Conservation (phyloP, 2,329 filamentous ascomycete genomes). For the Ophiobolus disseminans region DNA sequence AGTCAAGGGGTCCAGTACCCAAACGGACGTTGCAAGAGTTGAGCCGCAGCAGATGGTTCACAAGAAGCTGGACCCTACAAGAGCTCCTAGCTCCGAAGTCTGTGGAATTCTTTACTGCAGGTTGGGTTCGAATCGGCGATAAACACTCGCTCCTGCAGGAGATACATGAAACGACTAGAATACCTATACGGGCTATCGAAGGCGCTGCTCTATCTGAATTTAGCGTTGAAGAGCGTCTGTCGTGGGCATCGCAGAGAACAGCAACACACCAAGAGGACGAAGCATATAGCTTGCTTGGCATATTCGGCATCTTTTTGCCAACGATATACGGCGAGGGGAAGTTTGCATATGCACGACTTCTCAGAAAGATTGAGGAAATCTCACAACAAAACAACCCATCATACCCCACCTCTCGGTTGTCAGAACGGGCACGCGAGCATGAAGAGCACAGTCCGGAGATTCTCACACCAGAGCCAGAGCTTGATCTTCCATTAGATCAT, state of each 20-base stretch:
- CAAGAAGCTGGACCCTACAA: too few relatives aligned
- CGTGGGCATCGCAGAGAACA: neutral
- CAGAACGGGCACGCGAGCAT: too few relatives aligned
- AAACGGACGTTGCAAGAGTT: neutral
- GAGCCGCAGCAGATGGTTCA: slow-evolving; percentile 4
- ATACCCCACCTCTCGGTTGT: too few relatives aligned
- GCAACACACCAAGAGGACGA: neutral
- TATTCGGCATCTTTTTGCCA: neutral
- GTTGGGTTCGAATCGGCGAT: neutral
- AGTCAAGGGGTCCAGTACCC: neutral
- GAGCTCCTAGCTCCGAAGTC: slow-evolving; percentile 5
- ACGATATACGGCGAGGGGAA: neutral
- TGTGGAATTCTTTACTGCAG: slow-evolving; percentile 5
- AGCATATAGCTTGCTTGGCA: neutral
- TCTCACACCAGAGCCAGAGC: too few relatives aligned
- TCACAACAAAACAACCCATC: too few relatives aligned
- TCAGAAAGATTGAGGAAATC: too few relatives aligned
- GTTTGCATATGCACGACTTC: too few relatives aligned
- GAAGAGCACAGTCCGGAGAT: too few relatives aligned
- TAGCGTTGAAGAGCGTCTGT: neutral
- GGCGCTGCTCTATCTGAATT: neutral
- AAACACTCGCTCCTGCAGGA: neutral
- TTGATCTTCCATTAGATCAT: too few relatives aligned
- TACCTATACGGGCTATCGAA: neutral
- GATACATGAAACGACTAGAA: neutral